Evolutionary conservation across 495 filamentous ascomycete genomes (phyloP).

Genomic region (Podospora tetraspora): DNA sequence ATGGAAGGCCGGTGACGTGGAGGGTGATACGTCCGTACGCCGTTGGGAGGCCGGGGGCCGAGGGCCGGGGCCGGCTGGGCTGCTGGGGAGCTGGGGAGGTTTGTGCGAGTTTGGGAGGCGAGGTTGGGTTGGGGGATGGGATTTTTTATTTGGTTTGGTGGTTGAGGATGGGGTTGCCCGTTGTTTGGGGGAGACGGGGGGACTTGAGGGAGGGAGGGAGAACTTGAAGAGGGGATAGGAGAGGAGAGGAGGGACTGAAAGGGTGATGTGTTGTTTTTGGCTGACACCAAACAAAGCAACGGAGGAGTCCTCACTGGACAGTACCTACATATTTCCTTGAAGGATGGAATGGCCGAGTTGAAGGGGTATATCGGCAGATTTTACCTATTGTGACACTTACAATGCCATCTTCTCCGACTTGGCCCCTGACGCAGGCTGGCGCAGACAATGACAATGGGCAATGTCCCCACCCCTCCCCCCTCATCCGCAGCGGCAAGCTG

Average conservation of each 20-base stretch:
- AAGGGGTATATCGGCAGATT: too few species aligned
- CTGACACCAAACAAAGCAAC: too few species aligned
- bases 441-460: background rate
- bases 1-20: conserved; percentile 5
- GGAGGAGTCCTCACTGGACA: too few species aligned
- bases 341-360: background rate
- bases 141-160: background rate
- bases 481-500: background rate
- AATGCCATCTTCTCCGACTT: too few species aligned
- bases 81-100: background rate
- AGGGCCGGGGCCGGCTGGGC: background rate
- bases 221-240: too few species aligned
- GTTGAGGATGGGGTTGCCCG: background rate
- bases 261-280: too few species aligned
- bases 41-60: background rate
- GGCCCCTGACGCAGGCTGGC: too few species aligned
- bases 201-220: too few species aligned
- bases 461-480: background rate
- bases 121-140: background rate
- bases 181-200: background rate
- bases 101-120: background rate
- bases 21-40: background rate
- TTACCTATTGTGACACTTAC: too few species aligned
- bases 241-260: too few species aligned
- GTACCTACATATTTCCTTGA: too few species aligned